Evolutionary conservation across 1,284 basidiomycete genomes (phyloP).

Genomic region (Earliella scabrosa): DNA sequence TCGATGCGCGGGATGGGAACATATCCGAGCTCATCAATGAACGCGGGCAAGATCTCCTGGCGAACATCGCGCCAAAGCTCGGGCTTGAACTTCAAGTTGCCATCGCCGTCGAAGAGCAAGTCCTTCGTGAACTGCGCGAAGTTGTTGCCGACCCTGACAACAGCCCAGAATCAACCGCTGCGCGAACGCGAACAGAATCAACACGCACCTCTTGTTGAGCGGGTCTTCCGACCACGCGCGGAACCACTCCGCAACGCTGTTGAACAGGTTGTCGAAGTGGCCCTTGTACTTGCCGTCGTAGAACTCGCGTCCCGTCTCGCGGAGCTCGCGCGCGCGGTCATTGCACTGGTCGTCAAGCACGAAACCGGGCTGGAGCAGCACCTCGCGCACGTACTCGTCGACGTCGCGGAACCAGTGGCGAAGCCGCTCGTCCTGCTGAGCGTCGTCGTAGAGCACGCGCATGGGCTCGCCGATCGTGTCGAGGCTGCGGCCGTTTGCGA

Average conservation of each 20-base stretch:
- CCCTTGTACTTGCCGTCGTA: constrained; percentile 85
- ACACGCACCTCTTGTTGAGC: constrained; percentile 60
- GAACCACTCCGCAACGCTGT: constrained; percentile 77
- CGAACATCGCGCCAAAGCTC: constrained; percentile 88
- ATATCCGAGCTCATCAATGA: constrained; percentile 84
- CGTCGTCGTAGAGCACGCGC: constrained; percentile 77
- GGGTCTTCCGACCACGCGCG: constrained; percentile 85
- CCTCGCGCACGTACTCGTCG: constrained; percentile 61
- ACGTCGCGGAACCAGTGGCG: constrained; percentile 78
- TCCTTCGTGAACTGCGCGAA: constrained; percentile 85
- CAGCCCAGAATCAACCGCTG: constrained; percentile 65
- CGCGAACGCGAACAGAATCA: constrained; percentile 21
- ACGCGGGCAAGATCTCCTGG: constrained; percentile 78
- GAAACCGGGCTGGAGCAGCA: constrained; percentile 88
- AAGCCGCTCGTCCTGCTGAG: constrained; percentile 78
- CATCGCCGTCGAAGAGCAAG: constrained; percentile 59
- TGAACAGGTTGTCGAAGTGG: constrained; percentile 85
- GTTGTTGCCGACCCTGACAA: constrained; percentile 69
- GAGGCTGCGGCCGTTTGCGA: constrained; percentile 79
- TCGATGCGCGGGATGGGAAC: constrained; percentile 92
- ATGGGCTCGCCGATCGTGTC: constrained; percentile 75
- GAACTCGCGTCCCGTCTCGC: constrained; percentile 74
- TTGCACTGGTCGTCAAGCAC: constrained; percentile 82
- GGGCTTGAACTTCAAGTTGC: constrained; percentile 87
- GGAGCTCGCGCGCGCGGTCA: constrained; percentile 61